A percentile compares a stretch with the other conserved stretches of the same genome.
These are phyloP conservation scores for Tulasnella sp. DNA, from an alignment of 768 basidiomycete genomes.

Conservation along the genomic window DNA sequence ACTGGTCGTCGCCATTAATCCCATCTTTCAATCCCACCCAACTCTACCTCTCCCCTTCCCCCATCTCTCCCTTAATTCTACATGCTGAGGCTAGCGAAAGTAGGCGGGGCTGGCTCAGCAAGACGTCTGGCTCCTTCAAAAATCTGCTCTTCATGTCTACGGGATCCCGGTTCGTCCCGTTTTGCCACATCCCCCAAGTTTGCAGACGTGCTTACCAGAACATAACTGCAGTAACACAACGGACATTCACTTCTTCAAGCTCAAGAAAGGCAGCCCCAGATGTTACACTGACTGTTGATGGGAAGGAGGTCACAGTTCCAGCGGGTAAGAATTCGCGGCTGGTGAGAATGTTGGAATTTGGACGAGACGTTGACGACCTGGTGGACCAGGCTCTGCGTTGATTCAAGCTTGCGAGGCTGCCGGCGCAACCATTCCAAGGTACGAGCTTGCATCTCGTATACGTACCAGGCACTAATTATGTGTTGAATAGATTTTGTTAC, in stretches of 20 bases:
- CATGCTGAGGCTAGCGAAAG: slow-evolving; percentile 17
- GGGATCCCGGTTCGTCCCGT: slow-evolving; percentile 25
- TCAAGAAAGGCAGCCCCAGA: slow-evolving; percentile 65
- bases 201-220: neutral
- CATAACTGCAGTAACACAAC: slow-evolving; percentile 7
- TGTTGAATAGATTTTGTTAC: slow-evolving; percentile 67
- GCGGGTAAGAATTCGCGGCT: slow-evolving; percentile 65
- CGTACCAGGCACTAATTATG: slow-evolving; percentile 20
- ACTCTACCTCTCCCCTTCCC: slow-evolving; percentile 3
- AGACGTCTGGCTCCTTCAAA: neutral
- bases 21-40: slow-evolving; percentile 19
- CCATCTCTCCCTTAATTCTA: neutral
- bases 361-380: neutral
- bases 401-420: slow-evolving; percentile 96
- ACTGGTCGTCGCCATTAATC: slow-evolving; percentile 11
- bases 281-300: slow-evolving; percentile 93
- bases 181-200: slow-evolving; percentile 16
- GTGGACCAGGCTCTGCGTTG: slow-evolving; percentile 74
- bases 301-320: slow-evolving; percentile 95
- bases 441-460: slow-evolving; percentile 37
- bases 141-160: slow-evolving; percentile 28
- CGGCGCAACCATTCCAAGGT: slow-evolving; percentile 81
- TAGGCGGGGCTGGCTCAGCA: slow-evolving; percentile 2
- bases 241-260: slow-evolving; percentile 53
- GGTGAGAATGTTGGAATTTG: slow-evolving; percentile 14